These are phyloP conservation scores for Sequoiadendron giganteum DNA, from an alignment of 75 land plant species.

Conservation along the genomic window DNA sequence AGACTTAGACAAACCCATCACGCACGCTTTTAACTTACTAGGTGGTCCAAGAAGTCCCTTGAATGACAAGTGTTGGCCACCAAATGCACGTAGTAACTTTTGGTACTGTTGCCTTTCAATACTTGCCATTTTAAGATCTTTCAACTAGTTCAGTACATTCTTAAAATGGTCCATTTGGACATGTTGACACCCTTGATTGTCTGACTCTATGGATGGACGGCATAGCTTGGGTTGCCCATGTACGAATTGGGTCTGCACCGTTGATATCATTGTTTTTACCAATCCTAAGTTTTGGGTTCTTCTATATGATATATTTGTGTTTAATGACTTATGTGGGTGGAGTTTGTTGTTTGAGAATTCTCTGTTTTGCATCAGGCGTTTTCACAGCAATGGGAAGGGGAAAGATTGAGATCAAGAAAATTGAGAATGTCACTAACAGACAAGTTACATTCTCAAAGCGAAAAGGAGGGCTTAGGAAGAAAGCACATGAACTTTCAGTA, in stretches of 20 bases:
- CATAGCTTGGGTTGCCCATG: background rate
- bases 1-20: too few relatives aligned
- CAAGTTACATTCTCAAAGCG: conserved; percentile 36
- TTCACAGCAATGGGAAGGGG: conserved; percentile 19
- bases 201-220: background rate
- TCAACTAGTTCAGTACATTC: background rate
- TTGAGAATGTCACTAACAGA: conserved; percentile 21
- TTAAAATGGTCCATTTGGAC: background rate
- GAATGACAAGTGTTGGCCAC: background rate
- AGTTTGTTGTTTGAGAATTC: background rate
- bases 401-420: conserved; percentile 34
- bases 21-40: background rate
- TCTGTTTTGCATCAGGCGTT: background rate
- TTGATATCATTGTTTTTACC: background rate
- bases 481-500: conserved; percentile 27
- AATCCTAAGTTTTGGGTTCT: background rate
- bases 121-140: background rate
- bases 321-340: background rate
- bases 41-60: background rate
- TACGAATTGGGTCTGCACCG: background rate
- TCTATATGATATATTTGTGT: too few relatives aligned
- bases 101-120: background rate
- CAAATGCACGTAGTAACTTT: background rate
- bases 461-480: conserved; percentile 27
- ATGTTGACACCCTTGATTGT: background rate